Base-by-base conservation (phyloP, 768 basidiomycete species). In the Crucibulum laeve region DNA sequence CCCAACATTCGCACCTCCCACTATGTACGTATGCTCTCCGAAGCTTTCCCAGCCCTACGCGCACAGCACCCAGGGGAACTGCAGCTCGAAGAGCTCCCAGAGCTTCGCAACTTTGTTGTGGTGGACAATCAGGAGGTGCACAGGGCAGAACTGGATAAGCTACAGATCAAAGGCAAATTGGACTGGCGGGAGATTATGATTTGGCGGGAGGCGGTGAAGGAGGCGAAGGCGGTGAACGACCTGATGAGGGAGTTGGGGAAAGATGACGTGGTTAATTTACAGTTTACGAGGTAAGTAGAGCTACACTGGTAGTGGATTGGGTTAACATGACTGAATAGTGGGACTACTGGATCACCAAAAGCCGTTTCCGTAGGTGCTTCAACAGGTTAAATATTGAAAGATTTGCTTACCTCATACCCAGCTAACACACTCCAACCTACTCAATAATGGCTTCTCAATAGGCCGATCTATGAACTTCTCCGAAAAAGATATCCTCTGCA, bases 331-430 rank as follows among this genome's bases (percentile, higher is more conserved):
- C 26, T 22, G 21, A 34, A 35, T 49, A 90, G 88, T 52, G 87
- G 87, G 3, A 90, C 90, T 7, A 90, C 89, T 2, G 89, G 87
- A 11, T 57, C 69, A 0, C 88, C 90, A 0, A 92, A 91, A 60
- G 90, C 87, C 14, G 89, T 89, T 42, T 87, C 88, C 18, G 88
- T 90, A 58, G 17, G 74, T 64, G 4, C 21, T 15, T 18, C 6
- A 22, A 25, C 21, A 37, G 8, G 42, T 21, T n/a, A 23, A 21
- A 19, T 18, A 22, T 28, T 3, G 7, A 37, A 40, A 4, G 26
- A 25, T 21, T 36, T 28, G 37, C 40, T 25, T n/a, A 5, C 26
- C 3, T 14, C 19, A 14, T 19, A 19, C 45, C 5, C 34, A 88
- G 84, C 69, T 91, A 37, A 89, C 89, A 0, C 90, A 92, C 59